phyloP scores from a whole-genome alignment of 495 filamentous ascomycete species.

The Penicillium odoratum region DNA sequence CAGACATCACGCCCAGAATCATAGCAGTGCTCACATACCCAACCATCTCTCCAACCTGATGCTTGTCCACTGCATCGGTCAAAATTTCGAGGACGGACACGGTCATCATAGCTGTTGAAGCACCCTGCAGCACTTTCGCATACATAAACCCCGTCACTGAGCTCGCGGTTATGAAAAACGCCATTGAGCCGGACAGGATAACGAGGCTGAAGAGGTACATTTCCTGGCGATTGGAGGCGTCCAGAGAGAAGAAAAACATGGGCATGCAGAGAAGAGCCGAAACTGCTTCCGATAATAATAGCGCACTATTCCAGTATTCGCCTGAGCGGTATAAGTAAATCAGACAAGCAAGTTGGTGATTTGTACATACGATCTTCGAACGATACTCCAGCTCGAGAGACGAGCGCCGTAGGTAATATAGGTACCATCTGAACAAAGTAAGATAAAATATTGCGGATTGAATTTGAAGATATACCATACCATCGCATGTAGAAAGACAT shows the following conservation, averaged over 20 bases:
- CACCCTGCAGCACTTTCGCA: constrained; percentile 67
- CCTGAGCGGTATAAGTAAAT: constrained; percentile 5
- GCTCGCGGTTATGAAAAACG: constrained; percentile 64
- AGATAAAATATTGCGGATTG: background rate
- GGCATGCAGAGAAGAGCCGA: constrained; percentile 20
- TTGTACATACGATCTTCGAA: constrained; percentile 22
- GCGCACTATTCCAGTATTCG: constrained; percentile 24
- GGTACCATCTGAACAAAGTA: constrained; percentile 20
- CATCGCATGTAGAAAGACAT: background rate
- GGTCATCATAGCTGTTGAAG: constrained; percentile 44
- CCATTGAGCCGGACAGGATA: constrained; percentile 60
- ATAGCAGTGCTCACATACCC: background rate
- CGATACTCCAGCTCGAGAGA: constrained; percentile 19
- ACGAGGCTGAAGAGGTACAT: constrained; percentile 67
- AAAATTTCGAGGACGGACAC: background rate
- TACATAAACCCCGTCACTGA: constrained; percentile 58
- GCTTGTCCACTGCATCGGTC: constrained; percentile 7
- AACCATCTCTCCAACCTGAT: constrained; percentile 2
- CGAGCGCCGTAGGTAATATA: constrained; percentile 22
- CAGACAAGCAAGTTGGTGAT: background rate
- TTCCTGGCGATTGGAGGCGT: constrained; percentile 11
- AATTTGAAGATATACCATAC: background rate
- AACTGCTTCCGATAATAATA: constrained; percentile 20
- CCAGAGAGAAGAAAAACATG: constrained; percentile 18
- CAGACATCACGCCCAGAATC: constrained; percentile 1